A percentile compares a stretch with the other conserved stretches of the same genome.
Conservation (phyloP, 108 stramenopile genomes). For the Nitzschia palea region DNA sequence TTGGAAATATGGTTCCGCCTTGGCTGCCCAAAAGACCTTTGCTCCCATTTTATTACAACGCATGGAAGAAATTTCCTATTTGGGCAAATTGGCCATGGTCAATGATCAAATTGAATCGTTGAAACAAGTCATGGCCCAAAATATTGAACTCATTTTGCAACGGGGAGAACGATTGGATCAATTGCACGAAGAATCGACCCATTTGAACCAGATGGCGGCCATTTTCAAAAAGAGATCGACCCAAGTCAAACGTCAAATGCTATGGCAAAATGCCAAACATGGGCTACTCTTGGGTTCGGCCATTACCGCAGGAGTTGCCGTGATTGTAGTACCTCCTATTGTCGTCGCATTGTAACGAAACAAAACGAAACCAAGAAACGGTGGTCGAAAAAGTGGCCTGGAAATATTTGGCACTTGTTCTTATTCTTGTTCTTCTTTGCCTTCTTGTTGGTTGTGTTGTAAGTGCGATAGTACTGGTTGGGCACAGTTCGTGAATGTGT, state of each 20-base stretch:
- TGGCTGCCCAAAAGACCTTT: conserved; percentile 61
- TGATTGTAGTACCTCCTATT: conserved; percentile 57
- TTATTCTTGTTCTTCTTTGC: too few relatives aligned
- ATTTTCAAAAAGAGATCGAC: conserved; percentile 62
- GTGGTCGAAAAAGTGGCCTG: too few relatives aligned
- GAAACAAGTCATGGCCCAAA: conserved; percentile 61
- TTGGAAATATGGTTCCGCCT: conserved; percentile 44
- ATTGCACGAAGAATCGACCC: conserved; percentile 39
- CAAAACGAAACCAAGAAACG: too few relatives aligned
- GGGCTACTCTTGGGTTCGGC: conserved; percentile 66
- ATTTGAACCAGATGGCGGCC: conserved; percentile 48
- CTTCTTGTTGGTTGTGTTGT: too few relatives aligned
- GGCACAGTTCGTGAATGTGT: too few relatives aligned
- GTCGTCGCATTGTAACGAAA: conserved; percentile 2
- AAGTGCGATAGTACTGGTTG: too few relatives aligned
- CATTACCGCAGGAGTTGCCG: conserved; percentile 60
- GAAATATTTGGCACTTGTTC: too few relatives aligned
- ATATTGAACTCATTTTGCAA: conserved; percentile 57
- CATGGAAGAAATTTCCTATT: conserved; percentile 61
- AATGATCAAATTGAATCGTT: conserved; percentile 46
- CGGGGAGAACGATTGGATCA: conserved; percentile 54
- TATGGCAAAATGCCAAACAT: conserved; percentile 78
- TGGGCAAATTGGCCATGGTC: conserved; percentile 46
- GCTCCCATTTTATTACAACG: conserved; percentile 64
- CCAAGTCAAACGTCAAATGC: conserved; percentile 46